Conservation (phyloP, 2,329 filamentous ascomycete genomes). For the Seiridium unicorne region DNA sequence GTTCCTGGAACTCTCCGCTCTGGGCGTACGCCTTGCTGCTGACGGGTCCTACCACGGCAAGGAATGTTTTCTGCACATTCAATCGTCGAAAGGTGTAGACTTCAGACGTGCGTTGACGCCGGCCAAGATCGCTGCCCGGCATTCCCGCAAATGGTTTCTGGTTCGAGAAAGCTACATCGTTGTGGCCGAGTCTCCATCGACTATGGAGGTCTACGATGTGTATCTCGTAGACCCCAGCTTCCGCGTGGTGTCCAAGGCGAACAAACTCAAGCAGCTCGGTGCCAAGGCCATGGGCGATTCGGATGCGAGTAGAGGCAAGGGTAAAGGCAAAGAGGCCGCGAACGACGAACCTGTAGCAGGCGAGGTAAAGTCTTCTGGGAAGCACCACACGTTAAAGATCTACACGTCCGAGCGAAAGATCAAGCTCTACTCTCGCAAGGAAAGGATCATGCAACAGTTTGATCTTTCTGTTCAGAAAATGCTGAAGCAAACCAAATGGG, state of each 20-base stretch:
- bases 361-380: conserved; percentile 22
- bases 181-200: conserved; percentile 96
- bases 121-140: conserved; percentile 73
- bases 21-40: conserved; percentile 89
- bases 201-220: conserved; percentile 98
- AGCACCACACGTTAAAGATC: conserved; percentile 86
- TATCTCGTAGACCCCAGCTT: conserved; percentile 95
- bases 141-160: conserved; percentile 94
- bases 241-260: conserved; percentile 72
- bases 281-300: conserved; percentile 58
- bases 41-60: conserved; percentile 98
- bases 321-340: conserved; percentile 24
- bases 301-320: conserved; percentile 42
- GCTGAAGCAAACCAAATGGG: conserved; percentile 80
- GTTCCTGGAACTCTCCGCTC: conserved; percentile 89
- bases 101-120: conserved; percentile 80
- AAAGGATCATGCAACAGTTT: conserved; percentile 86
- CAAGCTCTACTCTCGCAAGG: conserved; percentile 86
- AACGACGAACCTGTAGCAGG: conserved; percentile 30
- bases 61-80: conserved; percentile 90
- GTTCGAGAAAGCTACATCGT: conserved; percentile 98
- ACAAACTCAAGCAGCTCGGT: conserved; percentile 49
- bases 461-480: conserved; percentile 90
- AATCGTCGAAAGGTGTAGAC: conserved; percentile 85
- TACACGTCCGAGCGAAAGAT: conserved; percentile 89